phyloP scores from a whole-genome alignment of 495 filamentous ascomycete genomes.

The Aspergillus sclerotiicarbonarius region DNA sequence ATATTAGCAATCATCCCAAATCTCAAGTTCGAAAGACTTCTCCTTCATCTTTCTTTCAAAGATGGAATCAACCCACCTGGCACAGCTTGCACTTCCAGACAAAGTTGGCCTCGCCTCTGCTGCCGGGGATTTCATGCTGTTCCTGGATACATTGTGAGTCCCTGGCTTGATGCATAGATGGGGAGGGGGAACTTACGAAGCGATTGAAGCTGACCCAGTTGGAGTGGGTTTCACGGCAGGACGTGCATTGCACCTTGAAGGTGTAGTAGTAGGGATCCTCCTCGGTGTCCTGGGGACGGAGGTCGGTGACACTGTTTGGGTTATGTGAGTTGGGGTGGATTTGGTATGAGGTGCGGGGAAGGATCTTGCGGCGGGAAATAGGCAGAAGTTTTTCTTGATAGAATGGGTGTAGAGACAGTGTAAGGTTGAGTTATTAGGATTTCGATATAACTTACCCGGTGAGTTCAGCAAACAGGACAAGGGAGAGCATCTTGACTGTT shows the following conservation, averaged over 20 bases:
- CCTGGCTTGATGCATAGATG: neutral
- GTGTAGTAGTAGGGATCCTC: conserved; percentile 89
- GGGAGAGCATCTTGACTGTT: conserved; percentile 64
- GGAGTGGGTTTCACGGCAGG: conserved; percentile 85
- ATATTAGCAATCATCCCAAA: neutral
- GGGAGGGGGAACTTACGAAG: conserved; percentile 60
- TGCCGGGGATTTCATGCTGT: conserved; percentile 79
- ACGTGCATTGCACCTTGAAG: conserved; percentile 95
- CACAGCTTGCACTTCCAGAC: conserved; percentile 97
- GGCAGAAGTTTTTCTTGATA: neutral
- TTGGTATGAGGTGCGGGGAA: conserved; percentile 13
- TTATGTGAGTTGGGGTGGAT: conserved; percentile 3
- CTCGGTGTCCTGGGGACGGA: conserved; percentile 77
- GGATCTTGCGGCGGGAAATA: conserved; percentile 12
- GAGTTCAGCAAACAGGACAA: conserved; percentile 76
- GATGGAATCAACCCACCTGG: conserved; percentile 49
- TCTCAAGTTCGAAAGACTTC: no score
- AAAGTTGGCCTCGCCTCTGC: conserved; percentile 93
- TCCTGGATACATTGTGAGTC: conserved; percentile 52
- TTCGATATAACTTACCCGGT: conserved; percentile 54
- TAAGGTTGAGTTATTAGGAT: neutral
- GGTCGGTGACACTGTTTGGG: conserved; percentile 74
- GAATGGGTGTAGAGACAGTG: conserved; percentile 12
- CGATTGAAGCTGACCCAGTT: conserved; percentile 86
- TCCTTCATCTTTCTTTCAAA: no score